These are phyloP conservation scores for Stagonosporopsis vannaccii DNA, from an alignment of 2,329 filamentous ascomycete genomes.

Conservation along the genomic window DNA sequence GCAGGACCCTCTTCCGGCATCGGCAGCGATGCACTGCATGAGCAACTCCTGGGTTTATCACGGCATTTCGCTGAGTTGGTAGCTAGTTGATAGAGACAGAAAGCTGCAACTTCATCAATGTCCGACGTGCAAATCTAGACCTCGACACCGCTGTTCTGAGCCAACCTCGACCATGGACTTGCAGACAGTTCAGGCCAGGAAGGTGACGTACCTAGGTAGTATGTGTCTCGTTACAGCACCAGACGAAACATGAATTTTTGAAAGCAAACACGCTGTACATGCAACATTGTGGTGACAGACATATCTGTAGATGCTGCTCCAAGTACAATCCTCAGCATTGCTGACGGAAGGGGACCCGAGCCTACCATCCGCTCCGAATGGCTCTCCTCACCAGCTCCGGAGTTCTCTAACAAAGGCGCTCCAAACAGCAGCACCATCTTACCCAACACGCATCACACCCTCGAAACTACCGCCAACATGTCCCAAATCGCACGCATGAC, in stretches of 20 bases:
- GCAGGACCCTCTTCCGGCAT: conserved; percentile 3
- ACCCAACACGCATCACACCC: conserved; percentile 1
- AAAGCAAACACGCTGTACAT: not conserved
- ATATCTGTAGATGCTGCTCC: not conserved
- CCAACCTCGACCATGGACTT: not conserved
- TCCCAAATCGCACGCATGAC: conserved; percentile 46
- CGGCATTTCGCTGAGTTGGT: not conserved
- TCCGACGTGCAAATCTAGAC: not conserved
- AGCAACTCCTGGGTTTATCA: not conserved
- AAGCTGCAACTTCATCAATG: not conserved
- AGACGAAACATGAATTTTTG: not conserved
- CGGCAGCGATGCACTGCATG: conserved; percentile 1
- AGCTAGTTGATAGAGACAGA: not conserved
- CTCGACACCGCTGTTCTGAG: not conserved
- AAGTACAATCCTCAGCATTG: not conserved
- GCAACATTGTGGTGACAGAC: not conserved
- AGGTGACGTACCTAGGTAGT: not conserved
- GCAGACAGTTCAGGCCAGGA: not conserved
- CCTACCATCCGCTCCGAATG: conserved; percentile 4
- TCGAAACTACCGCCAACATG: conserved; percentile 28
- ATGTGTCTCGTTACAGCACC: not conserved
- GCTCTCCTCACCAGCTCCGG: conserved; percentile 22
- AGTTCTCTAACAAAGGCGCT: conserved; percentile 1
- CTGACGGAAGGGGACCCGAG: conserved; percentile 11
- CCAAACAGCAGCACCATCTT: conserved; percentile 10